These are phyloP conservation scores for Penicillium hordei DNA, from an alignment of 2,329 filamentous ascomycete genomes.

Conservation along the genomic window DNA sequence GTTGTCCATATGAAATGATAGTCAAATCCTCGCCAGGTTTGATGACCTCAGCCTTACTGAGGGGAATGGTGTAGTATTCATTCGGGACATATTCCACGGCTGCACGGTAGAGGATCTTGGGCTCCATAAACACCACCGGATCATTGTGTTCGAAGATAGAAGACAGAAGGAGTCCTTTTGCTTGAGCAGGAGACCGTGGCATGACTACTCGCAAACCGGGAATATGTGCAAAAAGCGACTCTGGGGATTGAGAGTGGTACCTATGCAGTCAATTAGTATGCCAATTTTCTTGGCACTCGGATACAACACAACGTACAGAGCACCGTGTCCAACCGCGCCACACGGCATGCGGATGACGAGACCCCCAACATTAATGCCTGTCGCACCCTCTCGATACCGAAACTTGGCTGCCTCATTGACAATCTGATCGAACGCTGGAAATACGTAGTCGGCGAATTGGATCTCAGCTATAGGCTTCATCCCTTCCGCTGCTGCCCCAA, in stretches of 20 bases:
- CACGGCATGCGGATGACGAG: conserved; percentile 88
- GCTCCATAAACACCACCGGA: conserved; percentile 90
- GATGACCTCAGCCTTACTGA: conserved; percentile 81
- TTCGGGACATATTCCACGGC: conserved; percentile 88
- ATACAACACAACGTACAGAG: conserved; percentile 51
- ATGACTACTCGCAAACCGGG: conserved; percentile 83
- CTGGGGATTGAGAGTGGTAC: conserved; percentile 87
- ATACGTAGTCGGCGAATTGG: conserved; percentile 94
- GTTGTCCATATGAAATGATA: conserved; percentile 84
- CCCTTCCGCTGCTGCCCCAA: conserved; percentile 84
- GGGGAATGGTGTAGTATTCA: conserved; percentile 75
- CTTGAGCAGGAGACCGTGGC: conserved; percentile 80
- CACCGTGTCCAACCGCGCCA: conserved; percentile 86
- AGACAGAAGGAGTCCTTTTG: conserved; percentile 79
- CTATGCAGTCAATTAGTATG: conserved; percentile 17
- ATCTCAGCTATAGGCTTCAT: conserved; percentile 93
- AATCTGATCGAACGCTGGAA: conserved; percentile 88
- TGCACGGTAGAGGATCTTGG: conserved; percentile 87
- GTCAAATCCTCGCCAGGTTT: conserved; percentile 80
- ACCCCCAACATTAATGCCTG: conserved; percentile 69
- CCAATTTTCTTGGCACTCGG: too few species aligned
- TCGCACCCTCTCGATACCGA: conserved; percentile 69
- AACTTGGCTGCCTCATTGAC: conserved; percentile 92
- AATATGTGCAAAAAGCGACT: conserved; percentile 83
- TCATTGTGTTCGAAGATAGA: conserved; percentile 75